Percentiles rank a stretch among this genome's conserved stretches.
These are phyloP conservation scores for Volvox reticuliferus DNA, from an alignment of 139 green algal genomes.

Conservation along the genomic window DNA sequence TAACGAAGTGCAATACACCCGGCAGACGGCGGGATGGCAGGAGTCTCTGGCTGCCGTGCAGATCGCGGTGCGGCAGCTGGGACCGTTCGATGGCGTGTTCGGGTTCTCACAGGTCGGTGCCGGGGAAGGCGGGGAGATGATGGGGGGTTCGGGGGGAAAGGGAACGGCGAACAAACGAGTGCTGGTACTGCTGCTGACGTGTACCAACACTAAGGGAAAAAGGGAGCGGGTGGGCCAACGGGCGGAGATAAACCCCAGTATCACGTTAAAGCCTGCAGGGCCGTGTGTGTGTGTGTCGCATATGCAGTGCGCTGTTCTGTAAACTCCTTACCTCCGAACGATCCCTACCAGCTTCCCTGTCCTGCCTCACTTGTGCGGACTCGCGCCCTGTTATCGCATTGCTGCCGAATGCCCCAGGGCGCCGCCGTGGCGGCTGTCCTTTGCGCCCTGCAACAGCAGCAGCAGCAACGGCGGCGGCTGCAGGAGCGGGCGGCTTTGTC, in stretches of 20 bases:
- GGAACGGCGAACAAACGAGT: neutral
- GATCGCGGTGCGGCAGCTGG: constrained; percentile 50
- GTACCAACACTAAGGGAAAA: too few relatives aligned
- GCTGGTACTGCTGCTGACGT: too few relatives aligned
- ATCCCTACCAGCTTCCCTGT: too few relatives aligned
- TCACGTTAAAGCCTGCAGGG: too few relatives aligned
- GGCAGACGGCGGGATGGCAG: constrained; percentile 79
- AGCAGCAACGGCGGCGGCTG: constrained; percentile 25
- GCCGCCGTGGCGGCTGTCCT: constrained; percentile 64
- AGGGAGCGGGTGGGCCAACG: too few relatives aligned
- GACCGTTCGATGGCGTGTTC: constrained; percentile 87
- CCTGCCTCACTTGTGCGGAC: too few relatives aligned
- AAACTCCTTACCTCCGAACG: too few relatives aligned
- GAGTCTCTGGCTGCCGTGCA: constrained; percentile 59
- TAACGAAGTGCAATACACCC: constrained; percentile 60
- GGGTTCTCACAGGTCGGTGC: constrained; percentile 85
- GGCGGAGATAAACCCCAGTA: too few relatives aligned
- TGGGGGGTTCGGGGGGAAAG: neutral
- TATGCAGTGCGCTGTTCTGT: too few relatives aligned
- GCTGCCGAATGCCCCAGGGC: constrained; percentile 27
- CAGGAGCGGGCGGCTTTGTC: neutral
- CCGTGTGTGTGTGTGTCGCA: neutral
- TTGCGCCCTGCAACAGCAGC: constrained; percentile 58
- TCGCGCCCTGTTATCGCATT: too few relatives aligned
- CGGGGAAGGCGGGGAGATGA: neutral